A percentile compares a stretch with the other conserved stretches of the same genome.
Conservation (phyloP, 2,329 filamentous ascomycete genomes). For the Diaporthe amygdali region DNA sequence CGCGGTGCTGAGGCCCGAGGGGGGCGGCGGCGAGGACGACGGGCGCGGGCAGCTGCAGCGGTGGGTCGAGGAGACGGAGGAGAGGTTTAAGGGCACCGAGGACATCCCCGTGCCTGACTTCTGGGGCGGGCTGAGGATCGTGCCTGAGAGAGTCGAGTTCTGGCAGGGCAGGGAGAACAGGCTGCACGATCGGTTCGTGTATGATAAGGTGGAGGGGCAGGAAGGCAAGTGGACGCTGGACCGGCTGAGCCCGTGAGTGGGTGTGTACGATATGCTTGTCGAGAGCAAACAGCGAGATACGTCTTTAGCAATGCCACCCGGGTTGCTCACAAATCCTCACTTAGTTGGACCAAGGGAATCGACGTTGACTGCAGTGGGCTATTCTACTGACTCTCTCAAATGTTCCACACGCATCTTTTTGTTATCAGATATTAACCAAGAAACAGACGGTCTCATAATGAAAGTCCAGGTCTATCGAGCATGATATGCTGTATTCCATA, state of each 20-base stretch:
- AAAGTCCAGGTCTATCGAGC: neutral
- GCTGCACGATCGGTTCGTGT: conserved; percentile 92
- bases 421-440: neutral
- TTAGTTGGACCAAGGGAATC: neutral
- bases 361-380: neutral
- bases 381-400: no score
- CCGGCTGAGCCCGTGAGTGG: conserved; percentile 71
- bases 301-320: neutral
- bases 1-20: conserved; percentile 62
- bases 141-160: conserved; percentile 90
- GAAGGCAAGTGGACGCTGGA: conserved; percentile 69
- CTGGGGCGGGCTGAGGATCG: conserved; percentile 89
- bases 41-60: conserved; percentile 76
- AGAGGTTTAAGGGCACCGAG: conserved; percentile 75
- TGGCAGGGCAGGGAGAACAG: conserved; percentile 92
- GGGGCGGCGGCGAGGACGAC: conserved; percentile 56
- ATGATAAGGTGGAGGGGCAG: conserved; percentile 63
- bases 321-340: neutral
- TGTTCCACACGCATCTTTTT: no score
- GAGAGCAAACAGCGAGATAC: neutral
- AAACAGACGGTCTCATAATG: neutral
- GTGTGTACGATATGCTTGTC: neutral
- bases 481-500: neutral
- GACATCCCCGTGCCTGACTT: conserved; percentile 90
- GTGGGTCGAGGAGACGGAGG: conserved; percentile 78